Base-by-base conservation (phyloP, 768 basidiomycete genomes). In the Hericium rajendrae region DNA sequence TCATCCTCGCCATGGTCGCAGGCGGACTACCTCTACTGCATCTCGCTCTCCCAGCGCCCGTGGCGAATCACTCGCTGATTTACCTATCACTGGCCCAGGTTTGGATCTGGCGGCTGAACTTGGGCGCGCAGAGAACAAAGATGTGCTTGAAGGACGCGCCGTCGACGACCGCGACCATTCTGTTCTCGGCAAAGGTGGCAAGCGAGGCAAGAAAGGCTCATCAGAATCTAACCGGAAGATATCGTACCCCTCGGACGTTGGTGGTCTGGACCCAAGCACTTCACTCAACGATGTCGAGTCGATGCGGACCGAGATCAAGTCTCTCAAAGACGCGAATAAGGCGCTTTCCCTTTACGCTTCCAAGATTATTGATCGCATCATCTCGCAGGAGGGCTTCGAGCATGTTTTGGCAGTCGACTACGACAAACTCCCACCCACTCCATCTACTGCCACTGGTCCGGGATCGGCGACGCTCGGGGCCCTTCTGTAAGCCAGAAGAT, bases 301-400 rank as follows among this genome's bases (percentile, higher is more conserved):
- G n/a, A 72, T 98, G 54, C 79, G 86, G 38, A 80, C 74, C 11
- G 95, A 98, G 70, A 86, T 97, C 68, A 95, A 95, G 70, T 85
- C 84, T 32, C 81, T 98, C 70, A 90, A 88, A 69, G 94, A 97
- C 68, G 92, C 92, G 48, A 97, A 97, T 76, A 95, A 95, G 70
- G 94, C 94, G 1, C 75, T 98, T 12, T 92, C 92, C 16, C 73
- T 97, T 41, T 98, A 98, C 67, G 93, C 94, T 4, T 93, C 91
- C 49, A 98, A 97, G 78, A 98, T 98, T 63, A 90, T 98, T 66
- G 95, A 98, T 74, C 84, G 94, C 48, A 97, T 98, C 67, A 95
- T 97, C 64, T 81, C 88, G 1, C 88, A 94, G 70, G 94, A 97
- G 71, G 94, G 94, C 22, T 97, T 95, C 72, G 95, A 98, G 70